Evolutionary conservation across 2,329 filamentous ascomycete genomes (phyloP), one percentile per base, ranked within the genome.

Genomic region (Fusarium aywerte): DNA sequence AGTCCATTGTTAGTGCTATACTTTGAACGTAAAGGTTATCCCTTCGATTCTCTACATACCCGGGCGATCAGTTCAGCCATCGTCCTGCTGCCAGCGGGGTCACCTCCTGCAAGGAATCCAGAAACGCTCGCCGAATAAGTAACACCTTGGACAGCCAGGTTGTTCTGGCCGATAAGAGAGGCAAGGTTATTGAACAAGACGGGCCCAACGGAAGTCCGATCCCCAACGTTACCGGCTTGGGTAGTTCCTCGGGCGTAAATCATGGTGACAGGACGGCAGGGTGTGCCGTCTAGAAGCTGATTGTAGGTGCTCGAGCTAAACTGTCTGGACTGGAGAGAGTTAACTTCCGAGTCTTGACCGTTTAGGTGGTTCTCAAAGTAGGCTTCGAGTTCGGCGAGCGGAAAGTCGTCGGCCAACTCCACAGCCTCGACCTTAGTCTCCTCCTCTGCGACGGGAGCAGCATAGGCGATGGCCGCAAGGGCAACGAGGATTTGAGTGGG

Each of bases 181-280:
- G 55, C 51, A 16, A 58, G 55, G 9, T 13, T 18, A 7, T 58
- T 58, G 3, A 58, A 58, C 9, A 58, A 10, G 6, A 20, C 5
- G 2, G 55, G 55, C 2, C 55, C 55, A 1, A 32, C 20, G 2
- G n/a, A 23, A 27, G n/a, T 8, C 6, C n/a, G 4, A 5, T 21
- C 12, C 32, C 55, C 55, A 12, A 58, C 55, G 20, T 58, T 58
- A 5, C 55, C 55, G 4, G 32, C 32, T 2, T 54, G 42, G 4
- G 32, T 31, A 11, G 39, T 47, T 13, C 55, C 55, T 58, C 51
- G 27, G 5, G 55, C 55, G 15, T 27, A 58, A 13, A 58, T 57
- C 7, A 58, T 4, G 1, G 55, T 58, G 11, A 58, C 39, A 6
- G 39, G 21, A 4, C 55, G 55, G n/a, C 55, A 58, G 12, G 51